Conservation (phyloP, 2,329 filamentous ascomycete genomes). For the Botrytis squamosa region DNA sequence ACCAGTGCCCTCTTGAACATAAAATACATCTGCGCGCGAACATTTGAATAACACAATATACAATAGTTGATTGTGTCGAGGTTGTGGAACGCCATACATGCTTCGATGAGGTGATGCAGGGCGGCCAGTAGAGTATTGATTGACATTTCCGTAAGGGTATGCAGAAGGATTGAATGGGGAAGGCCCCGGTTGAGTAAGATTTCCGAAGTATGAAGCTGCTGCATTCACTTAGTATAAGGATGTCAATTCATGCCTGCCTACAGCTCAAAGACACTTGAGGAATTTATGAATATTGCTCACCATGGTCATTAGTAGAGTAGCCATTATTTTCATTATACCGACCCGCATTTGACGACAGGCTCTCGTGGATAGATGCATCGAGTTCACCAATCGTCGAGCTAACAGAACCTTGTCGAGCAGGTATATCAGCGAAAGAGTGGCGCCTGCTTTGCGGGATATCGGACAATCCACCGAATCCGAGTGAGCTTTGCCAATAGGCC, state of each 20-base stretch:
- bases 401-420: slow-evolving; percentile 62
- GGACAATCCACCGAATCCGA: slow-evolving; percentile 60
- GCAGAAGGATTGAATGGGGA: slow-evolving; percentile 27
- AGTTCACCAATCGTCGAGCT: slow-evolving; percentile 55
- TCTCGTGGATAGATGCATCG: slow-evolving; percentile 35
- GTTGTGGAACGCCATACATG: slow-evolving; percentile 60
- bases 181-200: slow-evolving; percentile 29
- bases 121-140: slow-evolving; percentile 40
- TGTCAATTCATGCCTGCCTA: slow-evolving; percentile 15
- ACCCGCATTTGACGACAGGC: slow-evolving; percentile 32
- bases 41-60: slow-evolving; percentile 97
- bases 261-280: background rate
- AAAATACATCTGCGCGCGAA: slow-evolving; percentile 91
- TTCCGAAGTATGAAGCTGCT: slow-evolving; percentile 40
- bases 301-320: slow-evolving; percentile 39
- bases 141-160: slow-evolving; percentile 32
- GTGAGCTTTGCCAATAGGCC: slow-evolving; percentile 68
- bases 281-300: slow-evolving; percentile 30
- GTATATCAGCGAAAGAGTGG: slow-evolving; percentile 74
- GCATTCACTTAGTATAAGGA: slow-evolving; percentile 29
- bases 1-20: slow-evolving; percentile 93
- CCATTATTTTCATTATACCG: slow-evolving; percentile 37
- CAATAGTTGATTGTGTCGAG: slow-evolving; percentile 66
- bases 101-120: slow-evolving; percentile 61
- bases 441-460: slow-evolving; percentile 72